Evolutionary conservation across 2,329 filamentous ascomycete species (phyloP).

Genomic region (Ceratocystis ficicola): DNA sequence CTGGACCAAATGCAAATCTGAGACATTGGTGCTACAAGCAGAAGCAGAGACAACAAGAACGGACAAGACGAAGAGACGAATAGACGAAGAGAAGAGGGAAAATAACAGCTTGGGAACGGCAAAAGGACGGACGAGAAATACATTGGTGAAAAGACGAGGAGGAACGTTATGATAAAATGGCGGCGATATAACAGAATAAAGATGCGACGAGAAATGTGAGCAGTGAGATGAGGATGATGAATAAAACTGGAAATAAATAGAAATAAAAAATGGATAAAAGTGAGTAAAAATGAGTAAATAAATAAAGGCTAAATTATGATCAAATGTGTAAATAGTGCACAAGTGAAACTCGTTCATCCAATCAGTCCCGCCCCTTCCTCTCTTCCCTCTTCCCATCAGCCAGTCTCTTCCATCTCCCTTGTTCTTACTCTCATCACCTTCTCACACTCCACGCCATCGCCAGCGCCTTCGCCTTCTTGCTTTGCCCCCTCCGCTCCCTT

Average conservation of each 20-base stretch:
- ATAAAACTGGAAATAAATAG: not conserved
- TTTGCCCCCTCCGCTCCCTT: not conserved
- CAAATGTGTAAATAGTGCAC: not conserved
- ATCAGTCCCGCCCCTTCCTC: constrained; percentile 2
- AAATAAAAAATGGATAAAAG: not conserved
- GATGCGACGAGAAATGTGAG: not conserved
- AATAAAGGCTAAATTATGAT: not conserved
- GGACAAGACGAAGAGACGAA: not conserved
- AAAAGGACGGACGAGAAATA: not conserved
- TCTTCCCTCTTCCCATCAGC: not conserved
- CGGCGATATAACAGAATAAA: not conserved
- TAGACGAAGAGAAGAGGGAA: not conserved
- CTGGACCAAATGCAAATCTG: constrained; percentile 6
- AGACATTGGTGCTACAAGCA: constrained; percentile 10
- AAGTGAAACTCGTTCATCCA: constrained; percentile 10
- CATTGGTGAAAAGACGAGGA: not conserved
- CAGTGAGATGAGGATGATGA: not conserved
- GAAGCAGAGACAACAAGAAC: not conserved
- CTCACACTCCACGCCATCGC: not conserved
- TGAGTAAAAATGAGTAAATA: not conserved
- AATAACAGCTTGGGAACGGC: not conserved
- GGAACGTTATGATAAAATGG: not conserved
- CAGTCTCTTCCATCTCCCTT: not conserved
- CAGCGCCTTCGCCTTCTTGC: not conserved
- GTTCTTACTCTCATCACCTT: no score